Base-by-base conservation (phyloP, 257 asterid genomes). In the Avicennia marina region DNA sequence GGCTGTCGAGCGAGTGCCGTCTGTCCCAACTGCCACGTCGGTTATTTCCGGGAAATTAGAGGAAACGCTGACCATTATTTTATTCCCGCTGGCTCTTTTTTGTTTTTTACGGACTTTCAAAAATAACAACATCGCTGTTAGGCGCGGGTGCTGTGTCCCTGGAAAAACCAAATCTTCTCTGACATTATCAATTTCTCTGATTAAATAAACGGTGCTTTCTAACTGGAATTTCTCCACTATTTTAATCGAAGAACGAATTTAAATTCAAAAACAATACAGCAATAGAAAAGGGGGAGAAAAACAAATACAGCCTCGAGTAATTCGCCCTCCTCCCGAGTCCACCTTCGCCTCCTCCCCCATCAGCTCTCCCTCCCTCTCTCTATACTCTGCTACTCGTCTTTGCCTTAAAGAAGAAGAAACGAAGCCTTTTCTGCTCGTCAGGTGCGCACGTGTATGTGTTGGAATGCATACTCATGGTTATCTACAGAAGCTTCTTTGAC, bases 401-500 rank as follows among this genome's bases (percentile, higher is more conserved):
- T 82, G 79, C 72, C 88, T 76, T 78, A 57, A 67, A 81, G 81
- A 52, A 75, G 83, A 78, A 71, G 86, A 56, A 69, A 73, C 56
- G 55, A 25, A 70, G 61, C 74, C 56, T 34, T 53, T 42, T 59
- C 61, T 4, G 15, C 74, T 25, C 62, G 45, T 70, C 55, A 58
- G 39, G 57, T 53, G 27, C 69, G 34, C 63, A 65, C 72, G 64
- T 61, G 73, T 46, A 19, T 25, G 68, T 62, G 72, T 65, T 67
- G 47, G 66, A 41, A 46, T 56, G 24, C 44, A 60, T 41, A 27
- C 51, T 36, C 42, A 38, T 45, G 38, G 9, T 46, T 61, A 56
- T 59, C 34, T 41, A 49, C 27, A 46, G 69, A 63, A 76, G 60
- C 83, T 70, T 81, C 72, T 47, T 56, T 32, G 56, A 41, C 67